Evolutionary conservation across 306 rosid species (phyloP).

Genomic region (Citrullus amarus): DNA sequence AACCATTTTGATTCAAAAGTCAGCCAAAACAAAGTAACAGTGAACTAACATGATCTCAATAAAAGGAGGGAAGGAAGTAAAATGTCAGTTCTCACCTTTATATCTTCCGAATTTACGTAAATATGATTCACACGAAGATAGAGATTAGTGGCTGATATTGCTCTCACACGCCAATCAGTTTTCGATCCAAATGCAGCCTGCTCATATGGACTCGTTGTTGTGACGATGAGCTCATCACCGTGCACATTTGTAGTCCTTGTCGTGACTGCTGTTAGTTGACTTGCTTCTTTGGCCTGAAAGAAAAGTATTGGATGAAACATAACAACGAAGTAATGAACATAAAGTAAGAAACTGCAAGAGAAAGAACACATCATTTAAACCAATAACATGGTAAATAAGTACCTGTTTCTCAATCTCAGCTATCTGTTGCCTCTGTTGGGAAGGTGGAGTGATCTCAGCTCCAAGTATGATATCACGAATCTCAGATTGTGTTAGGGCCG

Average conservation of each 20-base stretch:
- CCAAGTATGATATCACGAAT: constrained; percentile 98
- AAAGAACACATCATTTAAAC: not conserved
- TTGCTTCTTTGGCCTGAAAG: constrained; percentile 75
- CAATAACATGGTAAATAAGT: constrained; percentile 3
- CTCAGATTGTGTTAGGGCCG: constrained; percentile 93
- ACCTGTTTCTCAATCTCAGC: constrained; percentile 99
- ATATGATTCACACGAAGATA: constrained; percentile 97
- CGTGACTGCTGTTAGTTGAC: constrained; percentile 89
- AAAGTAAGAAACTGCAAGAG: not conserved
- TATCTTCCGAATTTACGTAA: constrained; percentile 95
- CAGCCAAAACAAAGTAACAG: not conserved
- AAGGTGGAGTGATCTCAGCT: constrained; percentile 99
- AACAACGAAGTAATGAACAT: not conserved
- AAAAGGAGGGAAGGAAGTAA: not conserved
- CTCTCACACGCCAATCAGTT: constrained; percentile 99
- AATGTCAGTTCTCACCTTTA: constrained; percentile 38
- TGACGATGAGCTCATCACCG: constrained; percentile 90
- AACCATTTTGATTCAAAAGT: constrained; percentile 7
- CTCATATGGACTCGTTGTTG: constrained; percentile 97
- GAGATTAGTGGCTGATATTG: constrained; percentile 92
- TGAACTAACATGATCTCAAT: not conserved
- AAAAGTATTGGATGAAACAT: constrained; percentile 6
- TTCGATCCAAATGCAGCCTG: constrained; percentile 87
- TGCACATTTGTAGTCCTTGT: constrained; percentile 87
- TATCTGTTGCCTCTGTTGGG: constrained; percentile 96